Conservation (phyloP, 495 filamentous ascomycete species). For the Podospora conica region DNA sequence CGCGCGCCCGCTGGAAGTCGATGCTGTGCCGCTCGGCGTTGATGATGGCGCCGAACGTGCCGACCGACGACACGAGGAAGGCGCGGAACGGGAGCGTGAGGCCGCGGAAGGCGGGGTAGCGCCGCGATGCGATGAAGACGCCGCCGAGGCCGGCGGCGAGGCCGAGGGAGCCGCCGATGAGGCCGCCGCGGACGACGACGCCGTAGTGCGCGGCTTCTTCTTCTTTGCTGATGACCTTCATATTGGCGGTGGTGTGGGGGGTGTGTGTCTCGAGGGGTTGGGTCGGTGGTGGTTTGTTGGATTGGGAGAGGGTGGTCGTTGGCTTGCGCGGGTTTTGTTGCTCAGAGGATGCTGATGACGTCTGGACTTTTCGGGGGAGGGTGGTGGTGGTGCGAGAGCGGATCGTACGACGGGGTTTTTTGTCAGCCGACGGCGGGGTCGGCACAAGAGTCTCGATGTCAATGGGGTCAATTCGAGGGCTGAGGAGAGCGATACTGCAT, state of each 20-base stretch:
- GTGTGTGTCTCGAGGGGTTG: background rate
- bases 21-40: conserved; percentile 75
- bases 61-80: conserved; percentile 78
- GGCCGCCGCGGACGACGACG: conserved; percentile 71
- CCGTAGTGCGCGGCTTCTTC: conserved; percentile 65
- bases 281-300: background rate
- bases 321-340: background rate
- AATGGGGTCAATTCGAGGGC: background rate
- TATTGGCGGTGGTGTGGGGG: conserved; percentile 32
- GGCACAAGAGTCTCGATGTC: background rate
- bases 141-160: conserved; percentile 57
- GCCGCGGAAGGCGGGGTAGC: conserved; percentile 66
- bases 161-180: conserved; percentile 61
- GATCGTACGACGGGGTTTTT: background rate
- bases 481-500: background rate
- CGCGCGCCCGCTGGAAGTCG: conserved; percentile 60
- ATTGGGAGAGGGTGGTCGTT: background rate
- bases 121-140: conserved; percentile 52
- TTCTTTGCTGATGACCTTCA: conserved; percentile 95
- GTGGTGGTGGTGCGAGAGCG: background rate
- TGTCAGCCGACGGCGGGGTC: background rate
- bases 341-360: background rate
- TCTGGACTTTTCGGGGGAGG: background rate
- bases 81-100: conserved; percentile 84
- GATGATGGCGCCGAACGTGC: conserved; percentile 82